A percentile compares a stretch with the other conserved stretches of the same genome.
Evolutionary conservation across 306 rosid genomes (phyloP).

Genomic region (Lathyrus aphaca): DNA sequence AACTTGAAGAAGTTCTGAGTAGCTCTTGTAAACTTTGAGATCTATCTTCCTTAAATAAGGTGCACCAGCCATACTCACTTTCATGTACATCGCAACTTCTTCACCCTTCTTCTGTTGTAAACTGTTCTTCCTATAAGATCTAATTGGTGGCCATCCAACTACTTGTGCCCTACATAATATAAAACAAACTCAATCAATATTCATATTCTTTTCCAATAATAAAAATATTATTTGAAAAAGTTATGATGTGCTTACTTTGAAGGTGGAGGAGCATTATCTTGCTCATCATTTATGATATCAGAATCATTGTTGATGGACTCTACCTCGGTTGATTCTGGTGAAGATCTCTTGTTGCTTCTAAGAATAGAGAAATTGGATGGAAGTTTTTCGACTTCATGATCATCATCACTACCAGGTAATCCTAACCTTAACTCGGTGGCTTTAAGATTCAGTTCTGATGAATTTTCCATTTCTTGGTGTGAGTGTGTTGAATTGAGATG

Average conservation of each 20-base stretch:
- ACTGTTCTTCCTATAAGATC: slow-evolving; percentile 67
- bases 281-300: slow-evolving; percentile 25
- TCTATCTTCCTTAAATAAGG: slow-evolving; percentile 89
- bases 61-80: slow-evolving; percentile 92
- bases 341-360: slow-evolving; percentile 62
- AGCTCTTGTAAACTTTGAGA: slow-evolving; percentile 67
- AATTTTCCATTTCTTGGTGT: slow-evolving; percentile 26
- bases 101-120: slow-evolving; percentile 53
- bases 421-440: slow-evolving; percentile 75
- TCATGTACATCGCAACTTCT: slow-evolving; percentile 58
- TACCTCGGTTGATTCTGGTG: slow-evolving; percentile 46
- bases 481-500: slow-evolving; percentile 8
- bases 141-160: slow-evolving; percentile 94
- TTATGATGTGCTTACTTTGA: slow-evolving; percentile 53
- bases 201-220: background rate
- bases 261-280: slow-evolving; percentile 51
- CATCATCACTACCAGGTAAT: slow-evolving; percentile 58
- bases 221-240: no score
- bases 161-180: slow-evolving; percentile 61
- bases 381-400: slow-evolving; percentile 42
- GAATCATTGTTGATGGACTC: slow-evolving; percentile 39
- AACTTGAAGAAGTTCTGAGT: slow-evolving; percentile 65
- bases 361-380: slow-evolving; percentile 28
- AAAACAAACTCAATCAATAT: slow-evolving; percentile 5
- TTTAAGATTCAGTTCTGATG: slow-evolving; percentile 50